Conservation (phyloP, 2,329 filamentous ascomycete genomes). For the Xylariales sp. region DNA sequence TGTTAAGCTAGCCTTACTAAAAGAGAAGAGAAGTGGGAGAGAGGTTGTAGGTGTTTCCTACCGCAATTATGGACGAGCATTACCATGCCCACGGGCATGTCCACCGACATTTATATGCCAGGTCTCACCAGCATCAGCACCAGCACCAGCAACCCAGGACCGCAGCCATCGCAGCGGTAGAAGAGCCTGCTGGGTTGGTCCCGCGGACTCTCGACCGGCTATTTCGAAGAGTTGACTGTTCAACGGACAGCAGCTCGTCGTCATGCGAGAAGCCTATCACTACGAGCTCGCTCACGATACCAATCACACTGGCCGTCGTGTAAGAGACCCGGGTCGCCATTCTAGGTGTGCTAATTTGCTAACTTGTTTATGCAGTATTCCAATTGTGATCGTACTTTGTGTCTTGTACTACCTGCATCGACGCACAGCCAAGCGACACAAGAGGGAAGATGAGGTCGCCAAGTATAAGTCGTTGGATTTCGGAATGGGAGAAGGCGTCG, state of each 20-base stretch:
- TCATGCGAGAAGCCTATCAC: constrained; percentile 58
- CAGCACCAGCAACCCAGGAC: no score
- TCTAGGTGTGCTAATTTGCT: background rate
- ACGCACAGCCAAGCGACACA: constrained; percentile 66
- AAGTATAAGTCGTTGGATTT: constrained; percentile 92
- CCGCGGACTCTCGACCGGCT: no score
- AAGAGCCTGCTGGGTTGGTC: no score
- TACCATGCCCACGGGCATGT: constrained; percentile 5
- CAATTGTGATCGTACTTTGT: constrained; percentile 61
- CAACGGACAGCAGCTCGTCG: constrained; percentile 24
- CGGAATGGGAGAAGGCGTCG: constrained; percentile 59
- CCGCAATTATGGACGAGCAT: constrained; percentile 8
- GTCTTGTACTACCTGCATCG: constrained; percentile 76
- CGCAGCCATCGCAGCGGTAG: no score
- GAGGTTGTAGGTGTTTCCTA: constrained; percentile 15
- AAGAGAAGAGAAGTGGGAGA: constrained; percentile 9
- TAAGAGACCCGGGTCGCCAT: constrained; percentile 49
- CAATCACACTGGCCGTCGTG: constrained; percentile 66
- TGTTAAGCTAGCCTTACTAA: no score
- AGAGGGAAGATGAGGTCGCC: constrained; percentile 76
- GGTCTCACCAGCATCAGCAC: constrained; percentile 19
- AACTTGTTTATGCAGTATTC: constrained; percentile 56
- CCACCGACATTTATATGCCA: constrained; percentile 13
- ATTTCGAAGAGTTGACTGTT: constrained; percentile 7
- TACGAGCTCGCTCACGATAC: constrained; percentile 44